Evolutionary conservation across 73 alveolate genomes (phyloP).

Genomic region (Tetrahymena borealis): DNA sequence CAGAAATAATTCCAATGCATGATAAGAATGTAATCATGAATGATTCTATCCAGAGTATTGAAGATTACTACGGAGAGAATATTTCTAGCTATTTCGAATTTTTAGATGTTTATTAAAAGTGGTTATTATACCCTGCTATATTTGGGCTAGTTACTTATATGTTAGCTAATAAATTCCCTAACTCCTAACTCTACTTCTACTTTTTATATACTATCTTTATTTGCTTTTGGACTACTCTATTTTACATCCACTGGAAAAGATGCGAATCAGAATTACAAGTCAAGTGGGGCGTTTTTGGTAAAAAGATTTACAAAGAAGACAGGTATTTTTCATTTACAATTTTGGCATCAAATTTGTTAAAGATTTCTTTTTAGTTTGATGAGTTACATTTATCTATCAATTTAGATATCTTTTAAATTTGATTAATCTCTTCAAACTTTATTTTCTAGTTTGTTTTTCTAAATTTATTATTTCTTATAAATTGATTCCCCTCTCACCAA

Average conservation of each 20-base stretch:
- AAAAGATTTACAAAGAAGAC: not conserved
- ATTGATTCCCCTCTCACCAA: too few species aligned
- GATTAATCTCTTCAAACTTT: too few species aligned
- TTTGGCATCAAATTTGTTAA: too few species aligned
- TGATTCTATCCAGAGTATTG: not conserved
- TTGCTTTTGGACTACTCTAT: not conserved
- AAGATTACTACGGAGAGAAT: constrained; percentile 64
- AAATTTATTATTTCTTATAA: too few species aligned
- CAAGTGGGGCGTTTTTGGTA: not conserved
- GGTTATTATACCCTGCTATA: not conserved
- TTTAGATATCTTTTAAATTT: too few species aligned
- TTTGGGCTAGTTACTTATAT: not conserved
- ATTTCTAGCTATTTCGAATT: constrained; percentile 57
- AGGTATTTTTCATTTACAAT: too few species aligned
- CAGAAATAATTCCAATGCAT: not conserved
- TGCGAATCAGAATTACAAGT: not conserved
- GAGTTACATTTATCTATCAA: too few species aligned
- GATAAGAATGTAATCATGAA: not conserved
- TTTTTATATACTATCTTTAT: not conserved
- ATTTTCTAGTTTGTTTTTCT: too few species aligned
- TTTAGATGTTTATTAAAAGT: constrained; percentile 11
- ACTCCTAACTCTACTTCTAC: not conserved
- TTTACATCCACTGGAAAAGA: not conserved
- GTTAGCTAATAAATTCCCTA: not conserved
- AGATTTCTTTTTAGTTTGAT: too few species aligned